Conservation (phyloP, 2,329 filamentous ascomycete species). For the Venturia nashicola region DNA sequence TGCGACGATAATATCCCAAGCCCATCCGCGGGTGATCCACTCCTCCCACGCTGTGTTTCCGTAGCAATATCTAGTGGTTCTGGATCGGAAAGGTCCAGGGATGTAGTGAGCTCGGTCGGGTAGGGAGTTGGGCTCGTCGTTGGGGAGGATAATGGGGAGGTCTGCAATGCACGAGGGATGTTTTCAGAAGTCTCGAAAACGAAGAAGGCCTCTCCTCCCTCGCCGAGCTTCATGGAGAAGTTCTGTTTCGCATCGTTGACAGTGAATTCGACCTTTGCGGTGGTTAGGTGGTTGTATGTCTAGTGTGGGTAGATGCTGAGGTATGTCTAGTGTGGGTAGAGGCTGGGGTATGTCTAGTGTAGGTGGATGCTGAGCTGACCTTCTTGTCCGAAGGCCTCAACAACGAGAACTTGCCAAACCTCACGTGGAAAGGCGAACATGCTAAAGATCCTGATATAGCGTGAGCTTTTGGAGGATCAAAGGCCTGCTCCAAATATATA, state of each 20-base stretch:
- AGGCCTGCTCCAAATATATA: background rate
- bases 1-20: background rate
- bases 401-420: constrained; percentile 96
- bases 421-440: constrained; percentile 96
- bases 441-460: constrained; percentile 46
- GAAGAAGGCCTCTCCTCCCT: constrained; percentile 96
- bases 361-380: constrained; percentile 21
- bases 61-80: constrained; percentile 50
- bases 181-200: constrained; percentile 90
- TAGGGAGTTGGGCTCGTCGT: constrained; percentile 60
- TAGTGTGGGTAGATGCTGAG: background rate
- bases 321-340: background rate
- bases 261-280: constrained; percentile 67
- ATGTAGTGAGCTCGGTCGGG: constrained; percentile 19
- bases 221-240: constrained; percentile 96
- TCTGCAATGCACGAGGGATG: constrained; percentile 88
- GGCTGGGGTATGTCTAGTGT: background rate
- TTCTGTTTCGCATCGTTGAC: constrained; percentile 88
- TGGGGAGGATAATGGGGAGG: constrained; percentile 84
- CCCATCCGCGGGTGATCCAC: background rate
- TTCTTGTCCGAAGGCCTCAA: constrained; percentile 95
- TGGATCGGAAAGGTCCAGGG: constrained; percentile 47
- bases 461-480: background rate
- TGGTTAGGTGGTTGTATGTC: background rate
- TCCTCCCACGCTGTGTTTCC: constrained; percentile 6